These are phyloP conservation scores for Capronia americana DNA, from an alignment of 2,329 filamentous ascomycete species.

Conservation along the genomic window DNA sequence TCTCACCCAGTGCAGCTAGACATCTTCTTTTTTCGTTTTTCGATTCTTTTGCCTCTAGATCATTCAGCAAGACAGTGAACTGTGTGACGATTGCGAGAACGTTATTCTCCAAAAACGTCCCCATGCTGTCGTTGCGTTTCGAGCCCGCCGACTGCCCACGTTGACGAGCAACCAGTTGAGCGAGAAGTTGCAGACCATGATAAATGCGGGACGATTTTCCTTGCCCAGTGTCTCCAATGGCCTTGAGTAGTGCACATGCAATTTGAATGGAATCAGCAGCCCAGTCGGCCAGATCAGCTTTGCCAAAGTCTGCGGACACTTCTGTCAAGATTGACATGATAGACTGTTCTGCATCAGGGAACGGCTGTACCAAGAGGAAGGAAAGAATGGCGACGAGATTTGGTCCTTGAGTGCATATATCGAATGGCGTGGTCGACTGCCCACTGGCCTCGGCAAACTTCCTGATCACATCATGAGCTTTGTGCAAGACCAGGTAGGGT, in stretches of 20 bases:
- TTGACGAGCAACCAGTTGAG: conserved; percentile 58
- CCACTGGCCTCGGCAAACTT: conserved; percentile 76
- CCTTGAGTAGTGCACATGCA: conserved; percentile 81
- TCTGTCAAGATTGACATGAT: conserved; percentile 72
- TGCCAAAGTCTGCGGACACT: conserved; percentile 73
- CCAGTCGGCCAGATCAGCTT: conserved; percentile 69
- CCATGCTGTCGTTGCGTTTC: conserved; percentile 65
- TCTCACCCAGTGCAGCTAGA: conserved; percentile 83
- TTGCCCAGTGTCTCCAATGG: conserved; percentile 71
- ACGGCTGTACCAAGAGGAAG: conserved; percentile 63
- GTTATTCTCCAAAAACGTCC: conserved; percentile 79
- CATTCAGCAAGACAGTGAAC: conserved; percentile 79
- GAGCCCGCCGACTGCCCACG: conserved; percentile 52
- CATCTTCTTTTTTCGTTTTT: conserved; percentile 75
- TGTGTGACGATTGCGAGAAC: conserved; percentile 85
- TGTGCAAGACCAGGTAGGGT: conserved; percentile 82
- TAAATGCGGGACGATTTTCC: conserved; percentile 63
- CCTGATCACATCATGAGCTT: conserved; percentile 77
- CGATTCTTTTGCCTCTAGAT: conserved; percentile 63
- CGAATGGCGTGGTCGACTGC: conserved; percentile 60
- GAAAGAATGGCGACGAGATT: conserved; percentile 67
- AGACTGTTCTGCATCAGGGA: conserved; percentile 69
- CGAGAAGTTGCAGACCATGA: conserved; percentile 59
- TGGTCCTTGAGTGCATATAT: conserved; percentile 62
- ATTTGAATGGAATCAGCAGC: conserved; percentile 78